These are phyloP conservation scores for Ophiostoma australiae DNA, from an alignment of 2,329 filamentous ascomycete species.

Conservation along the genomic window DNA sequence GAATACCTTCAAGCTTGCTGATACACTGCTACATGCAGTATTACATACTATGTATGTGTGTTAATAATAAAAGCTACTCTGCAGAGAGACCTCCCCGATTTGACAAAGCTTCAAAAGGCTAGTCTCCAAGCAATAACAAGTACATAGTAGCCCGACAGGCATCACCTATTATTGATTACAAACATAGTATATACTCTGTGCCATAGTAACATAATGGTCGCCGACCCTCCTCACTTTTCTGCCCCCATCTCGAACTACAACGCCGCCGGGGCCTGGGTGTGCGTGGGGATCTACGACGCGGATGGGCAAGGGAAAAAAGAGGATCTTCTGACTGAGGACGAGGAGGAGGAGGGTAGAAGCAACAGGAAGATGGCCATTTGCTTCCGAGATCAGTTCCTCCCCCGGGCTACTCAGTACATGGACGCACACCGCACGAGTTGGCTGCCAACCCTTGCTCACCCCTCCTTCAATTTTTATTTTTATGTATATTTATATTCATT, in stretches of 20 bases:
- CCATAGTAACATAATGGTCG: background rate
- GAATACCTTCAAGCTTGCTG: background rate
- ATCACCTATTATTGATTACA: too few relatives aligned
- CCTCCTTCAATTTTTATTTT: background rate
- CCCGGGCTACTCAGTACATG: background rate
- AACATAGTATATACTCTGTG: too few relatives aligned
- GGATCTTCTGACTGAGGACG: background rate
- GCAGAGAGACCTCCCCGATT: background rate
- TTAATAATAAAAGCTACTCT: background rate
- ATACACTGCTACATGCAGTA: background rate
- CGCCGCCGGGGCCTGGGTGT: background rate
- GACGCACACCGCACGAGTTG: background rate
- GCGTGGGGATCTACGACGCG: constrained; percentile 1
- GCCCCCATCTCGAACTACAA: constrained; percentile 1
- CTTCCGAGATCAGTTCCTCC: constrained; percentile 1
- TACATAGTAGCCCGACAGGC: background rate
- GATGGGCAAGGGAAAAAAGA: background rate
- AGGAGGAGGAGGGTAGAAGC: background rate
- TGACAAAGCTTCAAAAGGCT: background rate
- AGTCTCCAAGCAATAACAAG: background rate
- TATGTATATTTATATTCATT: too few relatives aligned
- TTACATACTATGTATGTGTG: too few relatives aligned
- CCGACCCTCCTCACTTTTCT: background rate
- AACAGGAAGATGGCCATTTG: background rate
- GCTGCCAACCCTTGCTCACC: background rate